These are phyloP conservation scores for Sporothrix variecibatus DNA, from an alignment of 2,329 filamentous ascomycete species.

Conservation along the genomic window DNA sequence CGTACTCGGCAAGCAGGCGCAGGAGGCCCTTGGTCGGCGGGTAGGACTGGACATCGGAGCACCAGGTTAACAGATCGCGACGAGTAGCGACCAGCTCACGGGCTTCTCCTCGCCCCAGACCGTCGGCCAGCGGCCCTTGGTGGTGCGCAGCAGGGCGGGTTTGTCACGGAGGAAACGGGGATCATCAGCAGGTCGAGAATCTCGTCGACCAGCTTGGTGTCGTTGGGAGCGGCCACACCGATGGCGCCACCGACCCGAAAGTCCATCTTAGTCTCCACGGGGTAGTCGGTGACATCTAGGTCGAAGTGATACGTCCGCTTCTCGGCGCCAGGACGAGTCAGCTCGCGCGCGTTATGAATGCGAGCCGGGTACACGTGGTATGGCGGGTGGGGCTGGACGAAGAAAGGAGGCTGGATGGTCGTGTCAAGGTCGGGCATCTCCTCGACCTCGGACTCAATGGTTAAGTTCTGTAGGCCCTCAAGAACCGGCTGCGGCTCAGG, in stretches of 20 bases:
- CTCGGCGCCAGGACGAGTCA: constrained; percentile 86
- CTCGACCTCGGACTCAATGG: constrained; percentile 40
- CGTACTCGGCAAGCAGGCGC: constrained; percentile 82
- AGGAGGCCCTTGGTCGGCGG: constrained; percentile 86
- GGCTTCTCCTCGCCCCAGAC: constrained; percentile 90
- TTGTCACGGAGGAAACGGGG: constrained; percentile 83
- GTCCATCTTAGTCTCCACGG: constrained; percentile 78
- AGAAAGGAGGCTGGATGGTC: constrained; percentile 73
- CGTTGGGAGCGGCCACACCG: constrained; percentile 88
- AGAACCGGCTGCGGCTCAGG: constrained; percentile 32
- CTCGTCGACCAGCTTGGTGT: constrained; percentile 73
- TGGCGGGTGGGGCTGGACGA: constrained; percentile 92
- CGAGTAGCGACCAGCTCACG: constrained; percentile 88
- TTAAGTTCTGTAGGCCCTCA: constrained; percentile 34
- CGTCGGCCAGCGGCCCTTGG: constrained; percentile 86
- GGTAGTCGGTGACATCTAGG: constrained; percentile 90
- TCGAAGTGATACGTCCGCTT: constrained; percentile 98
- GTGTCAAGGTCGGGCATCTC: constrained; percentile 51
- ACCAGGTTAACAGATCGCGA: constrained; percentile 93
- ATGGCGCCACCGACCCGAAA: constrained; percentile 97
- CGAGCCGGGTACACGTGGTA: constrained; percentile 91
- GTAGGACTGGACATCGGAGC: constrained; percentile 88
- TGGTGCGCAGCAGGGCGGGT: constrained; percentile 76
- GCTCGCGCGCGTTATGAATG: constrained; percentile 78
- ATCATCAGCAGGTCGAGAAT: constrained; percentile 75